Conservation (phyloP, 495 filamentous ascomycete genomes). For the Penicillium coffeae region DNA sequence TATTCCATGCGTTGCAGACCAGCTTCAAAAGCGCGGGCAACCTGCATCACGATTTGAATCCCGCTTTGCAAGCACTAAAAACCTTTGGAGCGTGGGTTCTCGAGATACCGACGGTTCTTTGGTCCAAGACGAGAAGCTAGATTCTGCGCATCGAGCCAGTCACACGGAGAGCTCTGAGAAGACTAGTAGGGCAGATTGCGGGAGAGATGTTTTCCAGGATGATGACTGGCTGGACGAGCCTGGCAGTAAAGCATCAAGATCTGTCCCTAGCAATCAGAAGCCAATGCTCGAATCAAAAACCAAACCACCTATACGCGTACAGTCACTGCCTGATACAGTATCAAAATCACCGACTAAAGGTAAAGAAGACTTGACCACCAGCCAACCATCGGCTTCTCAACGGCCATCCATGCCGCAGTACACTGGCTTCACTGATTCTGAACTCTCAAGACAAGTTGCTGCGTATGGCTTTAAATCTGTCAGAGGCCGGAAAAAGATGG, state of each 20-base stretch:
- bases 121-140: slow-evolving; percentile 53
- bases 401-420: slow-evolving; percentile 54
- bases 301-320: background rate
- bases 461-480: slow-evolving; percentile 73
- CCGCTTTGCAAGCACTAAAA: slow-evolving; percentile 29
- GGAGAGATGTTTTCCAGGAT: slow-evolving; percentile 1
- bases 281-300: background rate
- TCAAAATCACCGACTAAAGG: background rate
- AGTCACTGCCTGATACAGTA: background rate
- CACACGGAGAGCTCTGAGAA: background rate
- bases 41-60: slow-evolving; percentile 13
- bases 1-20: no score
- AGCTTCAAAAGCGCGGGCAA: background rate
- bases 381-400: slow-evolving; percentile 4
- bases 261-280: slow-evolving; percentile 6
- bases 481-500: slow-evolving; percentile 66
- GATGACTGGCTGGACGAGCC: slow-evolving; percentile 34
- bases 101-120: slow-evolving; percentile 60
- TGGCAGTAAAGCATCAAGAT: slow-evolving; percentile 26
- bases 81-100: slow-evolving; percentile 66
- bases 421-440: slow-evolving; percentile 56
- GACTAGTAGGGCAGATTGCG: background rate
- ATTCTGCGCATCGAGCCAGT: slow-evolving; percentile 49
- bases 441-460: slow-evolving; percentile 58
- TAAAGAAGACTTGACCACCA: background rate